Percentiles rank a stretch among this genome's conserved stretches.
Conservation (phyloP, 148 eudicot genomes). For the Cornus controversa region DNA sequence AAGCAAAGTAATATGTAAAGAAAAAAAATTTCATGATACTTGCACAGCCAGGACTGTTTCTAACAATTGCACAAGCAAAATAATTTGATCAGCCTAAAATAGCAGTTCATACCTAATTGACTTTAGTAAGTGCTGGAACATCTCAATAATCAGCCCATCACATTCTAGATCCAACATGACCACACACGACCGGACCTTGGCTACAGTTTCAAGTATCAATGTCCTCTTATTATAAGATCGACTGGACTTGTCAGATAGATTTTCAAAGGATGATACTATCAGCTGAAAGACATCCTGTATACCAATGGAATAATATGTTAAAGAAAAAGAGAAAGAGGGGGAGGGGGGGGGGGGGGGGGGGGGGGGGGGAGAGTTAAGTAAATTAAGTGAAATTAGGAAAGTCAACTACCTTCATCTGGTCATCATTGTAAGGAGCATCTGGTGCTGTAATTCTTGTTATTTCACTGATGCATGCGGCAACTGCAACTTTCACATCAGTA, state of each 20-base stretch:
- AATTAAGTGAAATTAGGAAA: neutral
- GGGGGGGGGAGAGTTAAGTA: no score
- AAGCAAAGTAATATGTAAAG: no score
- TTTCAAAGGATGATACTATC: slow-evolving; percentile 86
- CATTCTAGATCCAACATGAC: slow-evolving; percentile 98
- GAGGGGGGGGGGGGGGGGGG: no score
- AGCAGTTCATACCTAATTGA: slow-evolving; percentile 55
- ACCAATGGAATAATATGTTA: slow-evolving; percentile 10
- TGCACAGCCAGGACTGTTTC: neutral
- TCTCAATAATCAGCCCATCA: slow-evolving; percentile 66
- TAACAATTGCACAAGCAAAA: neutral
- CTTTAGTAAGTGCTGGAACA: slow-evolving; percentile 79
- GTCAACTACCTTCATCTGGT: slow-evolving; percentile 72
- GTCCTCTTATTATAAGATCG: slow-evolving; percentile 62
- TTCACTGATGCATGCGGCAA: slow-evolving; percentile 95
- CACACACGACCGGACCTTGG: slow-evolving; percentile 91
- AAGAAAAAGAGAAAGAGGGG: neutral
- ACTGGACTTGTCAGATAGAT: slow-evolving; percentile 62
- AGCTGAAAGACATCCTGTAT: slow-evolving; percentile 77
- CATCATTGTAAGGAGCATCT: slow-evolving; percentile 90
- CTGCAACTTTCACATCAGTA: slow-evolving; percentile 74
- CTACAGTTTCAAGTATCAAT: slow-evolving; percentile 77
- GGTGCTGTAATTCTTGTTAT: slow-evolving; percentile 98
- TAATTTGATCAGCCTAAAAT: neutral
- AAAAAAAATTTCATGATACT: no score